A percentile compares a stretch with the other conserved stretches of the same genome.
phyloP scores from a whole-genome alignment of 73 alveolate genomes.

The Stentor coeruleus region DNA sequence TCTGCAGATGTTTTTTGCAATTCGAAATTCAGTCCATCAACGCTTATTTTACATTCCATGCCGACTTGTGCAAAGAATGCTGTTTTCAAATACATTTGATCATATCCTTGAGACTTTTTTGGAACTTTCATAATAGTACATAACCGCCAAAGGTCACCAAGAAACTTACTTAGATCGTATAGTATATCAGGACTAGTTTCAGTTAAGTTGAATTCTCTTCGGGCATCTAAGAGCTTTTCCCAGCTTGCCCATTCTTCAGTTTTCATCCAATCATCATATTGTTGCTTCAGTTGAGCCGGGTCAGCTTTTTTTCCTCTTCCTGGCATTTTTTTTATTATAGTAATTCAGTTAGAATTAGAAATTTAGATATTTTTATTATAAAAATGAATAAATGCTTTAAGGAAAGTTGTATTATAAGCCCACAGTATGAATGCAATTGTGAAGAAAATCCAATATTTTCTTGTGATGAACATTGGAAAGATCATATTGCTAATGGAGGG shows the following conservation, averaged over 20 bases:
- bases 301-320: background rate
- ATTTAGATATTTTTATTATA: no score
- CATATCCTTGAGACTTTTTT: slow-evolving; percentile 4
- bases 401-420: no score
- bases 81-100: background rate
- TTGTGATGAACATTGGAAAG: no score
- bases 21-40: slow-evolving; percentile 2
- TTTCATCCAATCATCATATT: background rate
- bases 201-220: background rate
- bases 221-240: background rate
- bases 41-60: background rate
- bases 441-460: no score
- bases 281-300: slow-evolving; percentile 12
- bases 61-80: slow-evolving; percentile 8
- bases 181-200: background rate
- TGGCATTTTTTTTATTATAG: slow-evolving; percentile 13
- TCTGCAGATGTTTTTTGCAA: background rate
- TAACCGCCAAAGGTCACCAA: background rate
- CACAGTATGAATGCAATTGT: no score
- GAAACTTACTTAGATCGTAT: background rate
- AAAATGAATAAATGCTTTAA: no score
- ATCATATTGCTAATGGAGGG: no score
- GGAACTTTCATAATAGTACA: slow-evolving; percentile 2
- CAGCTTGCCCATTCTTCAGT: background rate
- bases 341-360: no score